phyloP scores from a whole-genome alignment of 2,329 filamentous ascomycete species.

The Tolypocladium cylindrosporum region DNA sequence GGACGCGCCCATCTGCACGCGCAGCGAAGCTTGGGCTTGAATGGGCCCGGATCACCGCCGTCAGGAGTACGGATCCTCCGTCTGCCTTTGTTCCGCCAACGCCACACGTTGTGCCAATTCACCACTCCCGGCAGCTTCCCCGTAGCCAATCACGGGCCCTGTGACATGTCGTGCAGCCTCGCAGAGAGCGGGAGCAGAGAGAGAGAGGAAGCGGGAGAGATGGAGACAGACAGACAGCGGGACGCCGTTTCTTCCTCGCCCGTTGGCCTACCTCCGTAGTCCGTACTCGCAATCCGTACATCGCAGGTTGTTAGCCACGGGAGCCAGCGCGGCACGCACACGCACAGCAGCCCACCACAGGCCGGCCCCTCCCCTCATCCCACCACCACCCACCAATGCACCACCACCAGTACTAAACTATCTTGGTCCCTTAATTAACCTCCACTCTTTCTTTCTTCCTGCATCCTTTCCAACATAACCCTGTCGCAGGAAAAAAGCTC shows the following conservation, averaged over 20 bases:
- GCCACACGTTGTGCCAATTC: neutral
- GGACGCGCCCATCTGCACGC: neutral
- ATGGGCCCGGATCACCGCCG: neutral
- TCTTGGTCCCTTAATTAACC: constrained; percentile 4
- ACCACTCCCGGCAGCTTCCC: neutral
- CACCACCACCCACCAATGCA: neutral
- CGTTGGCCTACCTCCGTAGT: neutral
- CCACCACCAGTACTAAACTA: constrained; percentile 4
- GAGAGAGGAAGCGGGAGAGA: neutral
- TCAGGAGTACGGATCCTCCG: too few relatives aligned
- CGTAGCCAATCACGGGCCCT: neutral
- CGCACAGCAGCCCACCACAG: neutral
- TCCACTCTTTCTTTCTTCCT: constrained; percentile 5
- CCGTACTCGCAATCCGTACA: neutral
- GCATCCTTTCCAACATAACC: constrained; percentile 6
- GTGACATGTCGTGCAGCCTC: neutral
- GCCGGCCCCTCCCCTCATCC: neutral
- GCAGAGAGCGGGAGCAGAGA: neutral
- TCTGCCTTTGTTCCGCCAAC: neutral
- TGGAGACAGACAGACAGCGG: neutral
- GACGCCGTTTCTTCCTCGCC: neutral
- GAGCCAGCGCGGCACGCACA: neutral
- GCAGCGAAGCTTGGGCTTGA: neutral
- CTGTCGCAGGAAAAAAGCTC: constrained; percentile 3
- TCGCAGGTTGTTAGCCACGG: neutral